phyloP scores from a whole-genome alignment of 768 basidiomycete species.

The Trametes gibbosa region DNA sequence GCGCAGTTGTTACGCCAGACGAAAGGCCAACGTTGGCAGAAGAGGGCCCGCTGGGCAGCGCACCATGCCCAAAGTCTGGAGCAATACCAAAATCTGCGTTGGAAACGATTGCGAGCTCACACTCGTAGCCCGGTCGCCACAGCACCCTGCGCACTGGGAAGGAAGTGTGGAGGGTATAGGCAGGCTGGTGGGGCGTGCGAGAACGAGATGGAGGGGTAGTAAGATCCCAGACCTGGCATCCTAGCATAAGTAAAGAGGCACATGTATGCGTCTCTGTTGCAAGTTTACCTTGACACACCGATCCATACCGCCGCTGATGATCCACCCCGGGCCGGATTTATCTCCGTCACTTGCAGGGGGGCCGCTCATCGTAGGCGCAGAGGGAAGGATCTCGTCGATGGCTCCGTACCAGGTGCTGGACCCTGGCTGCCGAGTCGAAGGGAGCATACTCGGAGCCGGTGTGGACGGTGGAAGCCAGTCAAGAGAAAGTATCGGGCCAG shows the following conservation, averaged over 20 bases:
- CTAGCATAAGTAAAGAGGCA: too few species aligned
- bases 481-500: conserved; percentile 64
- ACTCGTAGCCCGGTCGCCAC: conserved; percentile 77
- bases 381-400: conserved; percentile 24
- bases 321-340: conserved; percentile 54
- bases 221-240: conserved; percentile 67
- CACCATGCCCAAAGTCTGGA: conserved; percentile 17
- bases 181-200: conserved; percentile 61
- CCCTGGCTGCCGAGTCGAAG: conserved; percentile 11
- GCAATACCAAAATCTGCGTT: conserved; percentile 52
- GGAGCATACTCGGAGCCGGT: conserved; percentile 14
- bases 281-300: conserved; percentile 65
- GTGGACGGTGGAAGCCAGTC: conserved; percentile 59
- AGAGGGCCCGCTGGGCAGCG: conserved; percentile 1
- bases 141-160: conserved; percentile 70
- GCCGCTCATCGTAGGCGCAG: conserved; percentile 7
- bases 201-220: conserved; percentile 39
- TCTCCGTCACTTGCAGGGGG: conserved; percentile 14
- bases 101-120: conserved; percentile 73
- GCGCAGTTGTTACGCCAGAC: conserved; percentile 7
- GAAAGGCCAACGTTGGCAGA: conserved; percentile 1
- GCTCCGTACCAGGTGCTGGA: conserved; percentile 25
- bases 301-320: conserved; percentile 78
- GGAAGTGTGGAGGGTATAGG: conserved; percentile 70
- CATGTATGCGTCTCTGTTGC: background rate